Conservation (phyloP, 805 yeast species). For the Ogataea philodendri region DNA sequence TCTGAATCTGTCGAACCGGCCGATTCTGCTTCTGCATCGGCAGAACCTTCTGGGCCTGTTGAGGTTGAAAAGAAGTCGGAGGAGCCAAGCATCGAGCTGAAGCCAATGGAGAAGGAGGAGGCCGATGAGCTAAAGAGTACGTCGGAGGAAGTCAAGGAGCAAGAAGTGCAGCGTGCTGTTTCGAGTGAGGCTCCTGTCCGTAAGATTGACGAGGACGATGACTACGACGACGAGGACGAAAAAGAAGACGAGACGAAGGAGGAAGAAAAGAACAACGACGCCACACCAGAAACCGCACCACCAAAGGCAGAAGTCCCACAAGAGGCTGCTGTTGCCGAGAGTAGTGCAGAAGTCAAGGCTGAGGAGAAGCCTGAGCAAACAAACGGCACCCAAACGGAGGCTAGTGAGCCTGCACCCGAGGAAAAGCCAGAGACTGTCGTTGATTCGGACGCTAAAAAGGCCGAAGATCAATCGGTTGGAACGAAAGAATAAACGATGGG, state of each 20-base stretch:
- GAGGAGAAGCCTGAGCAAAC: constrained; percentile 1
- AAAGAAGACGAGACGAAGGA: constrained; percentile 9
- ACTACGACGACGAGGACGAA: constrained; percentile 34
- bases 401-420: too few relatives aligned
- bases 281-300: neutral
- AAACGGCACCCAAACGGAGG: too few relatives aligned
- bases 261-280: neutral
- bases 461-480: too few relatives aligned
- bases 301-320: neutral
- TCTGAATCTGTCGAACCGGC: constrained; percentile 1
- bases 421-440: too few relatives aligned
- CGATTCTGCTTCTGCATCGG: neutral
- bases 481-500: neutral
- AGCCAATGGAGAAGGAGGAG: constrained; percentile 34
- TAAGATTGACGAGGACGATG: constrained; percentile 37
- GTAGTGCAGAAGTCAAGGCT: too few relatives aligned
- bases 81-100: constrained; percentile 27
- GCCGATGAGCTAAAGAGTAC: constrained; percentile 25
- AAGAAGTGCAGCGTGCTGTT: constrained; percentile 16
- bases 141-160: constrained; percentile 16
- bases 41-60: constrained; percentile 2
- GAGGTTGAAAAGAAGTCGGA: constrained; percentile 1
- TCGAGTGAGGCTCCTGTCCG: constrained; percentile 32
- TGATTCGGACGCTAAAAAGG: too few relatives aligned
- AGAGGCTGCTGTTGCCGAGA: too few relatives aligned